phyloP scores from a whole-genome alignment of 352 stramenopile species.

The Globisporangium cystogenes region DNA sequence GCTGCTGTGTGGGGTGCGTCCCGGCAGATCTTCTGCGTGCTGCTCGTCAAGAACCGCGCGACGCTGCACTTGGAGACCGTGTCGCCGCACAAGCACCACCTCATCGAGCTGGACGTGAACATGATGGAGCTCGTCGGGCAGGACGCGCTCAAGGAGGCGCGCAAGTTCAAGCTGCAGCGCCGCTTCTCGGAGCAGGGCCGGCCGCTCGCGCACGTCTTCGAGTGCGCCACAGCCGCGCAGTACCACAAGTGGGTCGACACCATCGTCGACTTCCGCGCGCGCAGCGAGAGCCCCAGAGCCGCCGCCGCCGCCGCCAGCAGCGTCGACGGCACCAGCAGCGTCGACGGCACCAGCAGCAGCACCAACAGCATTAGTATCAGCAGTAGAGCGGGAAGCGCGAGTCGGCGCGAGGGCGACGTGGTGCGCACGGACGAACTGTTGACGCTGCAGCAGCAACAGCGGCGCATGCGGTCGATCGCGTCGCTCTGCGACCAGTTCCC shows the following conservation, averaged over 20 bases:
- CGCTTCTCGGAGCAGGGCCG: neutral
- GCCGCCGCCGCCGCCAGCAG: neutral
- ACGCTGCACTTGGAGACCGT: conserved; percentile 33
- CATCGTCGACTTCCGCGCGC: conserved; percentile 17
- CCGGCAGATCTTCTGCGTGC: conserved; percentile 37
- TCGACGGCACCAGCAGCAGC: conserved; percentile 2
- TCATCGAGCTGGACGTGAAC: conserved; percentile 27
- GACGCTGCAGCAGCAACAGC: neutral
- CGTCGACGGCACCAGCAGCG: neutral
- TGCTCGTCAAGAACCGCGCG: conserved; percentile 27
- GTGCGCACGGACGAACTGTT: neutral
- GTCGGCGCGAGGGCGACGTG: neutral
- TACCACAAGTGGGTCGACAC: conserved; percentile 30
- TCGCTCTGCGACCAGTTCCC: conserved; percentile 4
- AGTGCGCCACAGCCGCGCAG: conserved; percentile 19
- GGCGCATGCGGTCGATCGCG: conserved; percentile 10
- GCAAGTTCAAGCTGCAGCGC: conserved; percentile 35
- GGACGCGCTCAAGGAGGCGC: conserved; percentile 22
- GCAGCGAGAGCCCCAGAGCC: neutral
- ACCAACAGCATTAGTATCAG: neutral
- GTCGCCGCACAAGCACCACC: conserved; percentile 25
- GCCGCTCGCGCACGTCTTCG: conserved; percentile 28
- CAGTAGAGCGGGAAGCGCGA: neutral
- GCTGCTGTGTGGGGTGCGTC: neutral
- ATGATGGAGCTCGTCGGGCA: conserved; percentile 29